Evolutionary conservation across 345 rosid genomes (phyloP).

Genomic region (Syzygium jambos): DNA sequence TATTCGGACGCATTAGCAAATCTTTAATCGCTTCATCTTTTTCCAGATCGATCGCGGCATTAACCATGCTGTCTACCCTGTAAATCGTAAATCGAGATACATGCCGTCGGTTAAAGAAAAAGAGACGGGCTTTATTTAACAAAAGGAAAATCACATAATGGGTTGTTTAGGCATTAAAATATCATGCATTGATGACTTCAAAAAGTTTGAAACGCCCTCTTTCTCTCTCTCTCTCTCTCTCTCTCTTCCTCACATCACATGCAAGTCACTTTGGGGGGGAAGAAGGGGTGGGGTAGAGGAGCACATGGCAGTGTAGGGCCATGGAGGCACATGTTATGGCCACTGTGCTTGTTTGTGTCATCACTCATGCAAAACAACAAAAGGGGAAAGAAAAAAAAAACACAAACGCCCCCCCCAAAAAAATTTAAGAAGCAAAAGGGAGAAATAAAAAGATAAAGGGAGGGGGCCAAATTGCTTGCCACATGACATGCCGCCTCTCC

Average conservation of each 20-base stretch:
- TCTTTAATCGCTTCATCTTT: background rate
- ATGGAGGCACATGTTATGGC: slow-evolving; percentile 19
- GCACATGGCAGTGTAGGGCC: slow-evolving; percentile 30
- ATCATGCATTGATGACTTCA: background rate
- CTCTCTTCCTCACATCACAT: slow-evolving; percentile 13
- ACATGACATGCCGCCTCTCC: background rate
- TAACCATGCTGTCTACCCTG: background rate
- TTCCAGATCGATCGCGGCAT: background rate
- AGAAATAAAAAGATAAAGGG: background rate
- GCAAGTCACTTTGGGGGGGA: slow-evolving; percentile 9
- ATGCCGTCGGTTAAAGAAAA: background rate
- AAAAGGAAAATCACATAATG: background rate
- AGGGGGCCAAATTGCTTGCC: background rate
- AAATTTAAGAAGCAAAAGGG: background rate
- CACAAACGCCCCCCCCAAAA: background rate
- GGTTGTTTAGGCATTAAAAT: background rate
- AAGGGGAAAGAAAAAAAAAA: background rate
- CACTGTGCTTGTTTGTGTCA: background rate
- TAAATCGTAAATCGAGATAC: background rate
- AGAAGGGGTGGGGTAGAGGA: slow-evolving; percentile 6
- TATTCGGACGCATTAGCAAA: background rate
- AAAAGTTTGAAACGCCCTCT: background rate
- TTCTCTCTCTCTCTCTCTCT: background rate
- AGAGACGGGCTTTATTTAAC: background rate
- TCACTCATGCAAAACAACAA: background rate